A percentile compares a stretch with the other conserved stretches of the same genome.
phyloP scores from a whole-genome alignment of 441 rosid species.

The Dalechampia spathulata region DNA sequence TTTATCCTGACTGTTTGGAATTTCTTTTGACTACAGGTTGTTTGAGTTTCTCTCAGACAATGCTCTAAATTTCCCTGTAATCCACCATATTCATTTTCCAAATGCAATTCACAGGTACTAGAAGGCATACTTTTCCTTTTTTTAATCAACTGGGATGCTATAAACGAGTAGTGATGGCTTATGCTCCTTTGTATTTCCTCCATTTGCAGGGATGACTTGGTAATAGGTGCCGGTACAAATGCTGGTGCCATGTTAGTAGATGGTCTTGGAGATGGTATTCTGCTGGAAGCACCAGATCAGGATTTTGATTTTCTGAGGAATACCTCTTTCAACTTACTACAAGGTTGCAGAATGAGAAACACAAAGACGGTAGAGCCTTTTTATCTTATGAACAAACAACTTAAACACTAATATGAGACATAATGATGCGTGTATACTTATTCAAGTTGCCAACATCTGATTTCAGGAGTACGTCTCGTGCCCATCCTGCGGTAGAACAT shows the following conservation, averaged over 20 bases:
- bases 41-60: constrained; percentile 78
- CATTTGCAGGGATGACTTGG: constrained; percentile 77
- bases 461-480: constrained; percentile 91
- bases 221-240: constrained; percentile 77
- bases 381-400: neutral
- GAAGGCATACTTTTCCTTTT: neutral
- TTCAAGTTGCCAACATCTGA: constrained; percentile 10
- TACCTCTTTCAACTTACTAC: constrained; percentile 88
- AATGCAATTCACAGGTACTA: constrained; percentile 61
- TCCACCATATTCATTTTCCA: constrained; percentile 87
- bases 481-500: constrained; percentile 99
- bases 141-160: constrained; percentile 1
- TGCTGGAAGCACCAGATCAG: constrained; percentile 77
- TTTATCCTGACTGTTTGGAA: constrained; percentile 12
- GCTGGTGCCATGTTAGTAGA: constrained; percentile 85
- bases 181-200: constrained; percentile 10
- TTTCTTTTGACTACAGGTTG: constrained; percentile 41
- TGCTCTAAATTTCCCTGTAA: constrained; percentile 62
- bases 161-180: constrained; percentile 6
- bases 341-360: constrained; percentile 98
- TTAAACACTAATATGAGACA: neutral
- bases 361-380: constrained; percentile 73
- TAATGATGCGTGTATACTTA: neutral
- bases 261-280: constrained; percentile 94
- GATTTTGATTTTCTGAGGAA: constrained; percentile 83